Base-by-base conservation (phyloP, 2,329 filamentous ascomycete species). In the Talaromyces funiculosus region DNA sequence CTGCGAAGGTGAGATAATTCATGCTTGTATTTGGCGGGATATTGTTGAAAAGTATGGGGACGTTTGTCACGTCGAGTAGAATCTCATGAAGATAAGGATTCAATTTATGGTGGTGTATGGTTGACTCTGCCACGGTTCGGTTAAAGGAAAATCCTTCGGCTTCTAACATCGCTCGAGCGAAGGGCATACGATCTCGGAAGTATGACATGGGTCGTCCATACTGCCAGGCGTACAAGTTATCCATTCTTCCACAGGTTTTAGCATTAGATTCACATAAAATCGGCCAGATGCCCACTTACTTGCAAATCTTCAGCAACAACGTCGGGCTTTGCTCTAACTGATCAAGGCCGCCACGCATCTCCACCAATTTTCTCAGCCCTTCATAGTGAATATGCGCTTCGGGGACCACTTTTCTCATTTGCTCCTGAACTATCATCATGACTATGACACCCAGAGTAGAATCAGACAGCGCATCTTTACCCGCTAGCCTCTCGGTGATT, bases 351-450 rank as follows among this genome's bases (percentile, higher is more conserved):
- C 59, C 59, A 6, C 59, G 59, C 29, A 37, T 2, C 37, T 61
- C 53, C 20, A 61, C 51, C 43, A 53, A 31, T 16, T 18, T 35
- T 9, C 24, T 42, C 20, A 61, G 18, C 29, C 53, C 59, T 53
- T 57, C 43, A 20, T 57, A 61, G 22, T 61, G 59, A 38, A 61
- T 53, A 24, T 57, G 37, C 3, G 45, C 29, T 53, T 61, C 59
- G 1, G 37, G 37, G 4, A 43, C 8, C 4, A 29, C 54, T n/a
- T 18, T 43, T 38, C 59, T 37, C 16, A 61, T 53, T 35, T 61
- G 59, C 33, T 61, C 59, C 18, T 61, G 53, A 2, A 61, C 22
- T 45, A 61, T 61, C 37, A 61, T 18, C 53, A 57, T 61, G 3
- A 61, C 54, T 20, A 61, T 53, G 37, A 57, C 29, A 22, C 53